phyloP scores from a whole-genome alignment of 805 yeast species.

The Nakazawaea peltata region DNA sequence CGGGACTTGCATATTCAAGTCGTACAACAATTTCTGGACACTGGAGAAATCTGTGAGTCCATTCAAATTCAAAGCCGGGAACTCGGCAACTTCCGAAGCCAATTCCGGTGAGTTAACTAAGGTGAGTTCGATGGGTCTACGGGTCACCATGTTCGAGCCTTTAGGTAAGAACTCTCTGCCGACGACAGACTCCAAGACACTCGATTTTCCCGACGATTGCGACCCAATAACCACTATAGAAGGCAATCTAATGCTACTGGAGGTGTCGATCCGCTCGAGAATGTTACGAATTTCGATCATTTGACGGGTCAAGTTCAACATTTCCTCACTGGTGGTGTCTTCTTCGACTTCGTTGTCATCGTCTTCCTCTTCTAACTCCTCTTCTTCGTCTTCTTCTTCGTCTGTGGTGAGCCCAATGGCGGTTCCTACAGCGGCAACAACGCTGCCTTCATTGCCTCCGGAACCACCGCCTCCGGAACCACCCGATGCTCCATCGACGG shows the following conservation, averaged over 20 bases:
- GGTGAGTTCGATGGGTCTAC: slow-evolving; percentile 95
- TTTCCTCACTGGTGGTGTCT: slow-evolving; percentile 64
- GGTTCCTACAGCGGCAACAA: slow-evolving; percentile 51
- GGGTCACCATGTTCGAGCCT: slow-evolving; percentile 96
- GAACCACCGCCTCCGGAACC: slow-evolving; percentile 26
- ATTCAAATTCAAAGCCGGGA: slow-evolving; percentile 80
- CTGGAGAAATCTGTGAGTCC: slow-evolving; percentile 81
- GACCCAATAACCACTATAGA: slow-evolving; percentile 97
- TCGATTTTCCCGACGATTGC: slow-evolving; percentile 94
- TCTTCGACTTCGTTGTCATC: slow-evolving; percentile 36
- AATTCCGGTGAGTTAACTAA: slow-evolving; percentile 74
- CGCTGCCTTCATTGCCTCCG: slow-evolving; percentile 25
- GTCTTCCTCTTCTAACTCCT: slow-evolving; percentile 33
- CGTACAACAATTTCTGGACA: slow-evolving; percentile 81
- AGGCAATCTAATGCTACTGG: slow-evolving; percentile 76
- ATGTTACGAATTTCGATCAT: slow-evolving; percentile 94
- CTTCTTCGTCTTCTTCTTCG: slow-evolving; percentile 43
- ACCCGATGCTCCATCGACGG: slow-evolving; percentile 8
- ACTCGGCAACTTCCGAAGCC: slow-evolving; percentile 85
- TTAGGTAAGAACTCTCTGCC: slow-evolving; percentile 98
- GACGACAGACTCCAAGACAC: slow-evolving; percentile 91
- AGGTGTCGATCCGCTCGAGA: slow-evolving; percentile 61
- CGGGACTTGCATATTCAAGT: slow-evolving; percentile 89
- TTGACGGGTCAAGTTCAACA: slow-evolving; percentile 83
- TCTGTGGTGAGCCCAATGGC: slow-evolving; percentile 27